These are phyloP conservation scores for Dipodascopsis uninucleata DNA, from an alignment of 805 yeast species.

Conservation along the genomic window DNA sequence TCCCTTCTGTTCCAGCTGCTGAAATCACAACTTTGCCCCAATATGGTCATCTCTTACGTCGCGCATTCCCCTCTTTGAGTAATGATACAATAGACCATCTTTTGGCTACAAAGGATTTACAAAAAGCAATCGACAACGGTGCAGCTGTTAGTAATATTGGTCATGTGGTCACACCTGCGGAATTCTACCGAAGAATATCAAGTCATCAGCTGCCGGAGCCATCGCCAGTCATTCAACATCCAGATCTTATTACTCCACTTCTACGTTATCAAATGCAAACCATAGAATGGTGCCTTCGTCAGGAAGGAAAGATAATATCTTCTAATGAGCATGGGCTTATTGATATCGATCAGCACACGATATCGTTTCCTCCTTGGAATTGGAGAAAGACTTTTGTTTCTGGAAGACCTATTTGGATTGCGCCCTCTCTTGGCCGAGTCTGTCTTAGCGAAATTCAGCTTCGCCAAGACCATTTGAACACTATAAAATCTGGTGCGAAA, in stretches of 20 bases:
- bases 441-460: constrained; percentile 9
- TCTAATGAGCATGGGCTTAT: constrained; percentile 17
- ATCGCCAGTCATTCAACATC: constrained; percentile 9
- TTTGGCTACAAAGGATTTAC: constrained; percentile 10
- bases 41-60: constrained; percentile 13
- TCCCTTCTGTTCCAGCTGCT: constrained; percentile 16
- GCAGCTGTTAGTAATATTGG: not conserved
- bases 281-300: constrained; percentile 37
- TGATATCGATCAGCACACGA: constrained; percentile 27
- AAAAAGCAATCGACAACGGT: constrained; percentile 5
- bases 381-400: constrained; percentile 12
- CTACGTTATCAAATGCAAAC: constrained; percentile 36
- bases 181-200: constrained; percentile 21
- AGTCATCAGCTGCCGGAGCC: constrained; percentile 11
- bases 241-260: constrained; percentile 9
- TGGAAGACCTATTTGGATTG: constrained; percentile 18
- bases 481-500: constrained; percentile 24
- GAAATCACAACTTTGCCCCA: constrained; percentile 12
- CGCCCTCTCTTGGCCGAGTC: constrained; percentile 23
- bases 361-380: constrained; percentile 26
- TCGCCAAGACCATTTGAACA: constrained; percentile 31
- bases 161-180: constrained; percentile 8
- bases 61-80: constrained; percentile 17
- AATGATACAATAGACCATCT: constrained; percentile 6
- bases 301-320: constrained; percentile 37